Conservation (phyloP, 345 rosid genomes). For the Populus simonii region DNA sequence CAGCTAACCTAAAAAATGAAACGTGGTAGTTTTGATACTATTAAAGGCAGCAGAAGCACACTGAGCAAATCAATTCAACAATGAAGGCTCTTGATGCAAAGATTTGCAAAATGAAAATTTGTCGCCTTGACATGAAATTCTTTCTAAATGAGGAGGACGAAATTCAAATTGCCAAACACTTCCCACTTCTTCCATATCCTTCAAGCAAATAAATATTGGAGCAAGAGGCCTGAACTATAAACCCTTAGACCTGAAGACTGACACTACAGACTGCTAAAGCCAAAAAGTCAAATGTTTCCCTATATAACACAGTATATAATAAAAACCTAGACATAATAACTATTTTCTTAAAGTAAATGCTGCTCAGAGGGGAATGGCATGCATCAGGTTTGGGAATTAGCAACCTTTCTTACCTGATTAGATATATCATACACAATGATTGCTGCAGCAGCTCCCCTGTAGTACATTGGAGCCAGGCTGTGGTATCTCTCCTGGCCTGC, state of each 20-base stretch:
- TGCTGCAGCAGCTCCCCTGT: constrained; percentile 96
- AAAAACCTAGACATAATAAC: background rate
- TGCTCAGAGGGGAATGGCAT: background rate
- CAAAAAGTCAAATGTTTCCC: too few relatives aligned
- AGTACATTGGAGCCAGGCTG: constrained; percentile 98
- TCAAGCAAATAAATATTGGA: background rate
- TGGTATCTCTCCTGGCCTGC: constrained; percentile 98
- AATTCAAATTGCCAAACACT: background rate
- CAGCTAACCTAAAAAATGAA: too few relatives aligned
- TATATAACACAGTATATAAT: background rate
- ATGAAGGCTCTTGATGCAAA: background rate
- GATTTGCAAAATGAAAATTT: background rate
- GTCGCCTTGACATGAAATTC: background rate
- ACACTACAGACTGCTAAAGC: background rate
- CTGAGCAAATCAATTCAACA: too few relatives aligned
- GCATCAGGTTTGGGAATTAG: background rate
- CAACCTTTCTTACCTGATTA: constrained; percentile 51
- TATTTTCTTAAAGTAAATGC: background rate
- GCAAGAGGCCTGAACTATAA: background rate
- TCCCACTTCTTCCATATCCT: background rate
- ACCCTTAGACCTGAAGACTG: background rate
- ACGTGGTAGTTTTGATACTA: too few relatives aligned
- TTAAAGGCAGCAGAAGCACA: too few relatives aligned
- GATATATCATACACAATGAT: constrained; percentile 86
- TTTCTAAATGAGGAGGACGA: background rate